Evolutionary conservation across 495 filamentous ascomycete genomes (phyloP), one percentile per base, ranked within the genome.

Genomic region (Astrothelium macrocarpum): DNA sequence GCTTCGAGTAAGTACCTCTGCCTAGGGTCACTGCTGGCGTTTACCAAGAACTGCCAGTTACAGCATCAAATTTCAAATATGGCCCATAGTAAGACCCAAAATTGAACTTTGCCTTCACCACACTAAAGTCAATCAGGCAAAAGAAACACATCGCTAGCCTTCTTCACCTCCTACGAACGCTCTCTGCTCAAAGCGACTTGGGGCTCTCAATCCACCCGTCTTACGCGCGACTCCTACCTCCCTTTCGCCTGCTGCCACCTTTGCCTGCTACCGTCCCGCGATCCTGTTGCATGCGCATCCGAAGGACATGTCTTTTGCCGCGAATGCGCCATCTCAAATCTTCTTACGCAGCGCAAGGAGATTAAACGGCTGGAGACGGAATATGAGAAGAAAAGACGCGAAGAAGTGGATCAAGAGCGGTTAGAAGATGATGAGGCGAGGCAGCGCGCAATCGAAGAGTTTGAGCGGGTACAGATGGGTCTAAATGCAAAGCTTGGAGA

Each of bases 231-330:
- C 71, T 93, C 89, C 64, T 97, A 95, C 79, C 86, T 97, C 25
- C 85, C 91, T 11, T 96, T 98, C 76, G 91, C 85, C 39, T 90
- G 89, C 5, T 98, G 94, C 77, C 84, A 85, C 60, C 82, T 98
- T 20, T 98, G 94, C 67, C 85, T 97, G 1, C 86, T 91, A 69
- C 85, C 90, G 4, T 88, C 92, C 25, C 85, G 87, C 20, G 81
- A 89, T 32, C 94, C 94, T 0, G 91, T 97, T 16, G 80, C 82
- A 32, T 88, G 85, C 70, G 74, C 84, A 32, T 81, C 82, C 0
- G 84, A 88, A 65, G 94, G 93, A 59, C 91, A 97, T 72, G 81
- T 98, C n/a, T 97, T 97, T 77, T 98, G 94, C 71, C 84, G 91
- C 64, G 94, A 98, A 74, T 98, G 94, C 76, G 91, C 92, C 11